These are phyloP conservation scores for Castanopsis chinensis DNA, from an alignment of 306 rosid genomes.

Conservation along the genomic window DNA sequence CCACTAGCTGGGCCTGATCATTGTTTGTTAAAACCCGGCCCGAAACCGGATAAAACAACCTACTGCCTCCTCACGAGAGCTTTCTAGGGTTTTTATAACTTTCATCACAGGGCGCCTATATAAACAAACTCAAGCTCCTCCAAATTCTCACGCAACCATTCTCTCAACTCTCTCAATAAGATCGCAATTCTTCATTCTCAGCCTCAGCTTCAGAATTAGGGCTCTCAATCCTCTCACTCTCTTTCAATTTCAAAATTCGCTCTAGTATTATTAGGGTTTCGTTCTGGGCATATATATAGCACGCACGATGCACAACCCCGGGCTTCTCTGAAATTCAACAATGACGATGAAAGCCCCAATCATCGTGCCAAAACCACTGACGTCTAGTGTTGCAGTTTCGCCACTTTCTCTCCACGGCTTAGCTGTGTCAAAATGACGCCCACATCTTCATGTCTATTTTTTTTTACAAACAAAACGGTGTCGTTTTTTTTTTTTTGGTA, in stretches of 20 bases:
- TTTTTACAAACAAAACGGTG: fast-evolving
- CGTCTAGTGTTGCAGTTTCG: conserved; percentile 68
- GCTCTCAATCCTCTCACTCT: neutral
- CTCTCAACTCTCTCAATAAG: too few relatives aligned
- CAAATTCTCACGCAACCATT: neutral
- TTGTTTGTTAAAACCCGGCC: neutral
- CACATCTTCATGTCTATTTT: conserved; percentile 8
- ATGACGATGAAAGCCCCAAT: conserved; percentile 59
- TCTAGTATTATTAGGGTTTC: too few relatives aligned
- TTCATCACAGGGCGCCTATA: neutral
- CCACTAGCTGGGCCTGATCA: too few relatives aligned
- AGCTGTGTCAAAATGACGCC: conserved; percentile 61
- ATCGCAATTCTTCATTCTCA: too few relatives aligned
- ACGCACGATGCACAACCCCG: conserved; percentile 50
- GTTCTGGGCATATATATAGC: too few relatives aligned
- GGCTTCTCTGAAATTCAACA: conserved; percentile 42
- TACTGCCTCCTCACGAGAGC: neutral
- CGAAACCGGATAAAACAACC: neutral
- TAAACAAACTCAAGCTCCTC: neutral
- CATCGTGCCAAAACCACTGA: conserved; percentile 47
- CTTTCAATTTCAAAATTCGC: too few relatives aligned
- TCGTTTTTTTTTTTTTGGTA: neutral
- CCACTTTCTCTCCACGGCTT: conserved; percentile 36
- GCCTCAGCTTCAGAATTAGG: neutral
- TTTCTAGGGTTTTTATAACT: conserved; percentile 1